Evolutionary conservation across 1,284 basidiomycete species (phyloP), one percentile per base, ranked within the genome.

Genomic region (Dichomitus squalens): DNA sequence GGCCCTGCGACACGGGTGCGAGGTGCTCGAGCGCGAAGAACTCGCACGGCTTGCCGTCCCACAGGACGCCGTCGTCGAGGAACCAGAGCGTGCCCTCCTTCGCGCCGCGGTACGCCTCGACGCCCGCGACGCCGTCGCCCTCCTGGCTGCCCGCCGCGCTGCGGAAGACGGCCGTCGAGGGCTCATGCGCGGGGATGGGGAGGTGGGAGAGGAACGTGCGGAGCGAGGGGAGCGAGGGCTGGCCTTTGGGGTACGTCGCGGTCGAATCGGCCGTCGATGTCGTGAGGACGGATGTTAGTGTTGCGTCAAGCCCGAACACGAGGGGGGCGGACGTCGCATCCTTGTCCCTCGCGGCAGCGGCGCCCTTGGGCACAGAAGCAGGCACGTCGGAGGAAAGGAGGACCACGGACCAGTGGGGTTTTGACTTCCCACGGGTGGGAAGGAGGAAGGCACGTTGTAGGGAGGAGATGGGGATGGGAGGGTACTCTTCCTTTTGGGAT

Each of bases 81-180:
- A 91, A 91, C 86, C 87, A 90, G 31, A 92, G 73, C 43, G 79
- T 87, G 1, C 88, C 88, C 2, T 79, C 70, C 66, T 90, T 90
- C 1, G 88, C 88, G 25, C 80, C 80, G 33, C 84, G 81, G 69
- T 88, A 86, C 3, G 87, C 87, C 57, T 86, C 82, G 18, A 89
- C 73, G 1, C 86, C 87, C 1, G 85, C 83, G 1, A 82, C 75
- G 9, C 80, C 65, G 23, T 62, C 65, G 23, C 63, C 64, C 7
- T 55, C 41, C 47, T 49, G 44, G 70, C 43, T 68, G 66, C 36
- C 62, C 55, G 52, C 77, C 0, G 79, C 80, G 60, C 83, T 85
- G 49, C 80, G 81, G 72, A 88, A 87, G 3, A 82, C 73, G 25
- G 71, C 66, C 0, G 76, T 67, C 0, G 80, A 76, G 4, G 86